Conservation (phyloP, 768 basidiomycete species). For the Leccinum boreale region DNA sequence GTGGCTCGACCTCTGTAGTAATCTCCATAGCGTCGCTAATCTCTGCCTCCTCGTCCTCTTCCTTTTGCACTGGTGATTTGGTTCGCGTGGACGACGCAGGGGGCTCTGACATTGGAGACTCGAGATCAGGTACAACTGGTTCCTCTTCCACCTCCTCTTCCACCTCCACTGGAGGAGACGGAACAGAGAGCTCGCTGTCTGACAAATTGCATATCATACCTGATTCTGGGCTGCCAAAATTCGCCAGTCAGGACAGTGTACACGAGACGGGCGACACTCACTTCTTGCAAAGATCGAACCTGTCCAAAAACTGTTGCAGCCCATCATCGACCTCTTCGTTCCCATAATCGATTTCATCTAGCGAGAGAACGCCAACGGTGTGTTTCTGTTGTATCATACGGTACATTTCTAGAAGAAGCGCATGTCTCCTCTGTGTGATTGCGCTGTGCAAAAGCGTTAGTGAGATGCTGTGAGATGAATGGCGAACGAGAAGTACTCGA, state of each 20-base stretch:
- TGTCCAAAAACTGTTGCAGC: slow-evolving; percentile 50
- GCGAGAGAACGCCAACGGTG: slow-evolving; percentile 37
- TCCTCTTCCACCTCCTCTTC: slow-evolving; percentile 6
- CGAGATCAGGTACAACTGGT: slow-evolving; percentile 17
- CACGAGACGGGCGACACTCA: slow-evolving; percentile 30
- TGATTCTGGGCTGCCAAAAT: slow-evolving; percentile 35
- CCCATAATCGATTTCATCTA: slow-evolving; percentile 35
- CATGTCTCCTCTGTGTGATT: slow-evolving; percentile 65
- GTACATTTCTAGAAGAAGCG: slow-evolving; percentile 69
- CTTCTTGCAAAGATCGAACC: slow-evolving; percentile 53
- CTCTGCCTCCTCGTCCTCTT: slow-evolving; percentile 27
- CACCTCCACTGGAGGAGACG: slow-evolving; percentile 13
- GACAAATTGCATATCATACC: slow-evolving; percentile 39
- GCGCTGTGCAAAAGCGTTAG: slow-evolving; percentile 37
- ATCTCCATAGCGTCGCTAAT: slow-evolving; percentile 13
- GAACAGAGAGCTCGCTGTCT: slow-evolving; percentile 30
- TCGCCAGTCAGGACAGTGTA: slow-evolving; percentile 5
- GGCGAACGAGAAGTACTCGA: slow-evolving; percentile 21
- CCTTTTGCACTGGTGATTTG: slow-evolving; percentile 21
- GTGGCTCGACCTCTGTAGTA: slow-evolving; percentile 11
- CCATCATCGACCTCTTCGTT: slow-evolving; percentile 35
- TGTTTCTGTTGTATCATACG: slow-evolving; percentile 56
- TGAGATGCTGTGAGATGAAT: neutral
- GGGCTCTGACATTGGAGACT: slow-evolving; percentile 34
- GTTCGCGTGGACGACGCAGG: slow-evolving; percentile 25